Evolutionary conservation across 208 protist genomes (phyloP).

Genomic region (Trypanosoma boissoni): DNA sequence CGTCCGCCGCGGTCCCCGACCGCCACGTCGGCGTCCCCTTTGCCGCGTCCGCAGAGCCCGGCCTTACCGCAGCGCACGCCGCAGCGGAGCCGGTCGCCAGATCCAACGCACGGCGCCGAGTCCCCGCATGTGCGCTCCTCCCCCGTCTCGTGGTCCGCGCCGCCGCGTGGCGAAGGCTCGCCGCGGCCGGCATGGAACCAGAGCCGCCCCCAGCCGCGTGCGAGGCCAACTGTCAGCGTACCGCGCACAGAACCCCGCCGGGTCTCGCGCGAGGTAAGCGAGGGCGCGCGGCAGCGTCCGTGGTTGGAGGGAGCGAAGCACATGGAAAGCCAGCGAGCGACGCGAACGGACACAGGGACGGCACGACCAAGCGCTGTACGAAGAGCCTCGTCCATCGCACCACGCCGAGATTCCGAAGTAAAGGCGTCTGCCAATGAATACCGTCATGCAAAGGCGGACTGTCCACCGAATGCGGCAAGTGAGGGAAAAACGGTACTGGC

Average conservation of each 20-base stretch:
- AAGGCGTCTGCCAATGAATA: too few species aligned
- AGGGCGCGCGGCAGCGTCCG: slow-evolving; percentile 5
- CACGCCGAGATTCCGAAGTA: too few species aligned
- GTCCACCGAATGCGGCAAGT: neutral
- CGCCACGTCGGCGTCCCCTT: slow-evolving; percentile 1
- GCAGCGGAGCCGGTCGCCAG: neutral
- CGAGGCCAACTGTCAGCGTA: slow-evolving; percentile 51
- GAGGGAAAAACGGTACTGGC: slow-evolving; percentile 4
- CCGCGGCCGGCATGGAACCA: slow-evolving; percentile 68
- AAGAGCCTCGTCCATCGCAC: too few species aligned
- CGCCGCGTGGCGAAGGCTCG: slow-evolving; percentile 3
- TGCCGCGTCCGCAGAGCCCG: neutral
- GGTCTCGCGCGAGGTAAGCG: slow-evolving; percentile 5
- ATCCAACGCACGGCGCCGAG: slow-evolving; percentile 1
- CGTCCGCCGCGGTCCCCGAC: neutral
- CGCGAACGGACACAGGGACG: too few species aligned
- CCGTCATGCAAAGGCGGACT: too few species aligned
- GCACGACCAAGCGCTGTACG: too few species aligned
- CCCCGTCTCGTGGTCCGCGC: slow-evolving; percentile 26
- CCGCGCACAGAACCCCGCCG: slow-evolving; percentile 32
- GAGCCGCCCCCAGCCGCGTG: slow-evolving; percentile 38
- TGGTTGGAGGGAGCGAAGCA: slow-evolving; percentile 11
- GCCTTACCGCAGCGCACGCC: neutral
- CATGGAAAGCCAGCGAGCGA: neutral
- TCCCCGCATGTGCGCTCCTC: slow-evolving; percentile 26